Evolutionary conservation across 2,329 filamentous ascomycete genomes (phyloP).

Genomic region (Diaporthe sp.): DNA sequence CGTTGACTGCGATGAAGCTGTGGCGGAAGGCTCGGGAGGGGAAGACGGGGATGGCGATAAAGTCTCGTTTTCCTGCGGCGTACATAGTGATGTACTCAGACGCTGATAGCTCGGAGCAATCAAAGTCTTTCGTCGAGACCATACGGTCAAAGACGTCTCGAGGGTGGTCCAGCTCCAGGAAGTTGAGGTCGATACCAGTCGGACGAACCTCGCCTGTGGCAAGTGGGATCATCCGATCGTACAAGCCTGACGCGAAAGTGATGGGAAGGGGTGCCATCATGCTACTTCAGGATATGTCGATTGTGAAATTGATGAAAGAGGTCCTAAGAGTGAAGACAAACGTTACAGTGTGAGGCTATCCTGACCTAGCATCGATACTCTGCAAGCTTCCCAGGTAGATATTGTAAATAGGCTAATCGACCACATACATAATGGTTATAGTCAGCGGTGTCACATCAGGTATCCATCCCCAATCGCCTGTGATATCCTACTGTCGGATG

Average conservation of each 20-base stretch:
- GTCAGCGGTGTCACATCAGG: too few species aligned
- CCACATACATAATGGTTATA: not conserved
- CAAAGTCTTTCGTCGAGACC: constrained; percentile 47
- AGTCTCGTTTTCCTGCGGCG: constrained; percentile 44
- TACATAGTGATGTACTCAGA: constrained; percentile 35
- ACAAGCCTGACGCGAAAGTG: constrained; percentile 36
- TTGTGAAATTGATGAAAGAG: not conserved
- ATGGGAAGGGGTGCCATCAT: constrained; percentile 6
- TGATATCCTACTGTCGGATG: not conserved
- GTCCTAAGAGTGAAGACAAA: too few species aligned
- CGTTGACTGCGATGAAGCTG: constrained; percentile 51
- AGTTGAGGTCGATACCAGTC: constrained; percentile 46
- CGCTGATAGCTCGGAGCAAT: constrained; percentile 44
- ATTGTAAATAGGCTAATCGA: not conserved
- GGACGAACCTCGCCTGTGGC: constrained; percentile 46
- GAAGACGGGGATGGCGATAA: constrained; percentile 51
- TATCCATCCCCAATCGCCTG: not conserved
- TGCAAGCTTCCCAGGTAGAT: not conserved
- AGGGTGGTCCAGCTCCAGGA: constrained; percentile 48
- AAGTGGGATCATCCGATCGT: constrained; percentile 46
- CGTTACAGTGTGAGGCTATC: not conserved
- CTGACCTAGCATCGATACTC: too few species aligned
- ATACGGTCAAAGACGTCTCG: constrained; percentile 52
- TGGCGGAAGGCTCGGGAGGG: constrained; percentile 51
- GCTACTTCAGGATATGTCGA: not conserved